phyloP scores from a whole-genome alignment of 345 rosid genomes.

The Hevea brasiliensis region DNA sequence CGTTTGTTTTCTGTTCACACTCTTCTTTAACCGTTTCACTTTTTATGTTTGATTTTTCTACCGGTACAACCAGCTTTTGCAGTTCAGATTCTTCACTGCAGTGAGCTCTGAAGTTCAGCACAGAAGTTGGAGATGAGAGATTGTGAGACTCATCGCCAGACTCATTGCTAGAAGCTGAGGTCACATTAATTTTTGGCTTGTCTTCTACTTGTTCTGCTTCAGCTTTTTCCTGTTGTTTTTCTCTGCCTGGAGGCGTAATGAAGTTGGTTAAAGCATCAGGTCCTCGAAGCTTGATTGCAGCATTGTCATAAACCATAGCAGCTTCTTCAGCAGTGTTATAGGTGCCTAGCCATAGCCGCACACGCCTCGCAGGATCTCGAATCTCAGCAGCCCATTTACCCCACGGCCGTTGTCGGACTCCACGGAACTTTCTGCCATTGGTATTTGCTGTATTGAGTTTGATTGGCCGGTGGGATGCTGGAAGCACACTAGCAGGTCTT shows the following conservation, averaged over 20 bases:
- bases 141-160: slow-evolving; percentile 57
- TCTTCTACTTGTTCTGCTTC: neutral
- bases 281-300: slow-evolving; percentile 86
- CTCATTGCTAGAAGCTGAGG: slow-evolving; percentile 49
- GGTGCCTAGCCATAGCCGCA: slow-evolving; percentile 88
- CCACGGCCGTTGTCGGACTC: slow-evolving; percentile 95
- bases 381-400: slow-evolving; percentile 99
- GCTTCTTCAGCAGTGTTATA: slow-evolving; percentile 94
- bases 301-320: slow-evolving; percentile 87
- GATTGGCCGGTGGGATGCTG: neutral
- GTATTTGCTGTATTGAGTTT: neutral
- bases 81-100: slow-evolving; percentile 37
- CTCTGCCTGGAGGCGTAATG: slow-evolving; percentile 40
- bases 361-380: slow-evolving; percentile 82
- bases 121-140: slow-evolving; percentile 78
- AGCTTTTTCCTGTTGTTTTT: neutral
- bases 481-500: slow-evolving; percentile 15
- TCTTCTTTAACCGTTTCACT: slow-evolving; percentile 23
- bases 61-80: slow-evolving; percentile 22
- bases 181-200: slow-evolving; percentile 24
- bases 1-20: slow-evolving; percentile 37
- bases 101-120: slow-evolving; percentile 53
- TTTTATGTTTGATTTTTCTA: slow-evolving; percentile 22
- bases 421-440: slow-evolving; percentile 65
- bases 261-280: slow-evolving; percentile 86